Conservation (phyloP, 768 basidiomycete species). For the Trametes gibbosa region DNA sequence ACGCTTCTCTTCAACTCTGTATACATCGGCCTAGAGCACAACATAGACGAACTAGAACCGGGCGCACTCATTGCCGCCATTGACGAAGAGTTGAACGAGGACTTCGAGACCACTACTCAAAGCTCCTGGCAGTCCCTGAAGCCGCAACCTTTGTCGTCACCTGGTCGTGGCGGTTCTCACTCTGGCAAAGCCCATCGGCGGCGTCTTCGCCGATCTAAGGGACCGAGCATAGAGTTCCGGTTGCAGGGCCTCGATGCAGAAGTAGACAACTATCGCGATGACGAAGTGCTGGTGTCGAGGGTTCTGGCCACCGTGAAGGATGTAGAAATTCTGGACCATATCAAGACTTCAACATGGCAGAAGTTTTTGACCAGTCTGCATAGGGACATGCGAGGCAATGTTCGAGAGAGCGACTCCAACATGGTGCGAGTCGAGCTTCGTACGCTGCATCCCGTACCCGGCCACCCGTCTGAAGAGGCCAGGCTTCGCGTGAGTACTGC, state of each 20-base stretch:
- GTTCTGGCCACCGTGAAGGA: constrained; percentile 66
- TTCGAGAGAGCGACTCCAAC: constrained; percentile 86
- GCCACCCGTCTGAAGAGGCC: constrained; percentile 68
- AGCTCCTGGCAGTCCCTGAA: constrained; percentile 89
- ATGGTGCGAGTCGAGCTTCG: constrained; percentile 90
- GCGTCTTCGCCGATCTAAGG: constrained; percentile 67
- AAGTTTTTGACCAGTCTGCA: constrained; percentile 90
- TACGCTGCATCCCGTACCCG: constrained; percentile 69
- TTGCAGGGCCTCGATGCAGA: constrained; percentile 64
- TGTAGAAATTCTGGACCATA: constrained; percentile 92
- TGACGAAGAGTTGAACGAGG: constrained; percentile 83
- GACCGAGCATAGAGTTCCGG: constrained; percentile 81
- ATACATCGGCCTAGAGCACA: constrained; percentile 85
- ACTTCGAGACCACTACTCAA: constrained; percentile 69
- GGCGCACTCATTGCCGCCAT: constrained; percentile 84
- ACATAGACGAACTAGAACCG: constrained; percentile 71
- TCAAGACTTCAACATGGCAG: constrained; percentile 98
- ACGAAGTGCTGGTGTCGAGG: constrained; percentile 58
- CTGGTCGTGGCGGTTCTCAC: constrained; percentile 26
- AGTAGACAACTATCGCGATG: constrained; percentile 60
- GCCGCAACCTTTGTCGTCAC: constrained; percentile 40
- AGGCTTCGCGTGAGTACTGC: constrained; percentile 64
- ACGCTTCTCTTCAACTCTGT: constrained; percentile 90
- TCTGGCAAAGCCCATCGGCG: constrained; percentile 28
- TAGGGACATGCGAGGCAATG: constrained; percentile 81